These are phyloP conservation scores for Epichloe aotearoae DNA, from an alignment of 2,329 filamentous ascomycete genomes.

Conservation along the genomic window DNA sequence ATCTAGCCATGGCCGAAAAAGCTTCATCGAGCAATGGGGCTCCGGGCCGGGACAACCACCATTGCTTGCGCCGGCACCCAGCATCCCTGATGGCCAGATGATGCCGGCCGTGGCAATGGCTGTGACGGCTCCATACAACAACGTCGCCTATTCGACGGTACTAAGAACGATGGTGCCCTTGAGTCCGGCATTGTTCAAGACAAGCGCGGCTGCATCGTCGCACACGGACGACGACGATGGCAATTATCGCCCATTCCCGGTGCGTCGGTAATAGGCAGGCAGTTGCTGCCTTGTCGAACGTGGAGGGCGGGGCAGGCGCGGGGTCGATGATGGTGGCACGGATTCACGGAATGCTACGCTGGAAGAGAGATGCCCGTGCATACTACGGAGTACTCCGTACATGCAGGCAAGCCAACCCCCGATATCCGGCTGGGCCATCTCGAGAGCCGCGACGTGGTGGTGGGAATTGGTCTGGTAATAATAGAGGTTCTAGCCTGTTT, in stretches of 20 bases:
- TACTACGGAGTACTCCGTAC: no score
- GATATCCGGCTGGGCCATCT: no score
- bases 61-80: slow-evolving; percentile 8
- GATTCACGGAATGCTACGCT: no score
- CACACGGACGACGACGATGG: slow-evolving; percentile 19
- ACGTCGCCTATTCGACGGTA: background rate
- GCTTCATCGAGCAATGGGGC: slow-evolving; percentile 18
- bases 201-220: slow-evolving; percentile 8
- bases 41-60: slow-evolving; percentile 7
- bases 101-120: background rate
- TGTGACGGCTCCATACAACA: background rate
- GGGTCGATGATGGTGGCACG: no score
- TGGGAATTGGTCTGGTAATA: no score
- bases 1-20: slow-evolving; percentile 15
- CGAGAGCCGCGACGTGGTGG: no score
- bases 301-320: background rate
- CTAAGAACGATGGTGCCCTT: slow-evolving; percentile 14
- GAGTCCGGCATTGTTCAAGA: slow-evolving; percentile 15
- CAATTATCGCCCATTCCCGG: slow-evolving; percentile 23
- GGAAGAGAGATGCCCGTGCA: no score
- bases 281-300: background rate
- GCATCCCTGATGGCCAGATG: background rate
- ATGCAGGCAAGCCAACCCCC: no score
- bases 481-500: no score
- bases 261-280: slow-evolving; percentile 13